Base-by-base conservation (phyloP, 768 basidiomycete genomes). In the Udeniomyces megalosporus region DNA sequence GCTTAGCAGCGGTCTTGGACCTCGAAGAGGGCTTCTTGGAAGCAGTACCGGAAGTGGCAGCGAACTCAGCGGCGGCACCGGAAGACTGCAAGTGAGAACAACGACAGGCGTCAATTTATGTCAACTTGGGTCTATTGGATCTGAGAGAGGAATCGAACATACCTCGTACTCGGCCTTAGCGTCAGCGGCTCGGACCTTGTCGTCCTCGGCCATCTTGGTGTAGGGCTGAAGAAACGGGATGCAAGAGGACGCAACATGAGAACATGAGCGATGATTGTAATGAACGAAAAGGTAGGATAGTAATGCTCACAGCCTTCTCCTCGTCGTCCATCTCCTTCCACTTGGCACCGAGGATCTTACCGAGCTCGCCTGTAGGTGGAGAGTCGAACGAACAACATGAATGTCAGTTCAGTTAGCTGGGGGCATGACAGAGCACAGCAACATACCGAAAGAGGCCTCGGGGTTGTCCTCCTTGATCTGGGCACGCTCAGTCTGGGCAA, bases 401-500 rank as follows among this genome's bases (percentile, higher is more conserved):
- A 35, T 57, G 38, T 15, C 8, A 4, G 32, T 1, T 32, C 38
- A 31, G 6, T 3, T 1, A 53, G 32, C n/a, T 1, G 29, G 51
- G n/a, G 51, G 31, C 3, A 32, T 11, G 32, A 53, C 15, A 34
- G 49, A 53, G 11, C 24, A 31, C 29, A 31, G 32, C 20, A 32
- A 66, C 79, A 67, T 67, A 86, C 91, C 92, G 71, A 96, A 97
- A 60, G 84, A 80, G 31, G 88, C 90, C 63, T 91, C 88, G 53
- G 92, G 92, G 77, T 96, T 93, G 77, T 95, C 90, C 62, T 81
- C 71, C 83, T 92, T 93, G 80, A 96, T 87, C 72, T 86, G 82
- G 76, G 92, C 86, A 72, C 92, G 81, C 87, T 88, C 86, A 74
- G 90, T 92, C 74, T 91, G 87, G 69, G 82, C 84, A 80, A 96